Evolutionary conservation across 2,329 filamentous ascomycete genomes (phyloP), one percentile per base, ranked within the genome.

Genomic region (Pyrenophora seminiperda): DNA sequence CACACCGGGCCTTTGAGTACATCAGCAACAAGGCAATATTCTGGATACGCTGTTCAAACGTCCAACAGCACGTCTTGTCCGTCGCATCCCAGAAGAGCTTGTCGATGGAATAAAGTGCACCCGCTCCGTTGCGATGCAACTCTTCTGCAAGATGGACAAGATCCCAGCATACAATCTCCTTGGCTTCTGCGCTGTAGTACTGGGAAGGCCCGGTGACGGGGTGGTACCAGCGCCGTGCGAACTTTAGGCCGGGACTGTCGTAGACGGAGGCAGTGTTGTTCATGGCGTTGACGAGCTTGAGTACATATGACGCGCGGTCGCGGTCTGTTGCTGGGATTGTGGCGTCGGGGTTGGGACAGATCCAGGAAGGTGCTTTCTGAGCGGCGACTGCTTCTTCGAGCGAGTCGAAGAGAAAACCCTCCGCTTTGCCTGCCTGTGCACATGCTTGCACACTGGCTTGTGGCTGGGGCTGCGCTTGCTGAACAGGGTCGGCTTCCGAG

Each of bases 241-340:
- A 46, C 1, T 20, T 27, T 14, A 19, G 2, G 15, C 22, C 34
- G 11, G 20, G 20, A 2, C 17, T 41, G 27, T 47, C 45, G 11
- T 34, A 13, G 3, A 44, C 39, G 14, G 46, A 15, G 13, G 17
- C 5, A 3, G 38, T 6, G 15, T 53, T 53, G 33, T 43, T 49
- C 9, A 55, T n/a, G 14, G 44, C 44, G 17, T 22, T n/a, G 4
- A 55, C 19, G 5, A 55, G 48, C 10, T 31, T 30, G n/a, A 10
- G 11, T n/a, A 45, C 30, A 33, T 37, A 55, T 29, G 33, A 2
- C 9, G 29, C 27, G 30, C 50, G 46, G 11, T 47, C 30, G 1
- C 5, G 4, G 17, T 44, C 20, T 18, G 37, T 50, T 3, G 24
- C 11, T 19, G 53, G 50, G 13, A 53, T 32, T 0, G 41, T 53